These are phyloP conservation scores for Hyphodiscus sp. DNA, from an alignment of 2,329 filamentous ascomycete species.

Conservation along the genomic window DNA sequence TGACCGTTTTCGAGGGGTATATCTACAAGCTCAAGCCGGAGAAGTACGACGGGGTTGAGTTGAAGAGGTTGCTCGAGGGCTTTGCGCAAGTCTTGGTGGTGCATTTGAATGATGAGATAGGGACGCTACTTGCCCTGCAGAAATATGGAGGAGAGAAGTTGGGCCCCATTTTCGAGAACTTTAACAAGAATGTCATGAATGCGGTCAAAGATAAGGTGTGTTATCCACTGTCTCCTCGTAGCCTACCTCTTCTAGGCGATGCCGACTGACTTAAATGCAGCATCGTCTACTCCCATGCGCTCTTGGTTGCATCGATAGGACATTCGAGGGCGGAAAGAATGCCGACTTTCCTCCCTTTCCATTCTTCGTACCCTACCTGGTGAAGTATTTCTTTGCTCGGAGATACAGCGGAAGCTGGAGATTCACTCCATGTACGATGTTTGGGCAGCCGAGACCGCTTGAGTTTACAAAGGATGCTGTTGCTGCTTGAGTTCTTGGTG, in stretches of 20 bases:
- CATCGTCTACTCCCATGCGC: neutral
- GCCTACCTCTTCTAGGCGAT: neutral
- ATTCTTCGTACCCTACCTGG: neutral
- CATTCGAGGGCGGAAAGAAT: neutral
- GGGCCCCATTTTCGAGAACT: neutral
- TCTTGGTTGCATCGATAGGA: neutral
- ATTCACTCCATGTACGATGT: neutral
- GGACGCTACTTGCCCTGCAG: conserved; percentile 30
- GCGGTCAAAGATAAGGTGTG: neutral
- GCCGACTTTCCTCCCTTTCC: neutral
- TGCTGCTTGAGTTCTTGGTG: neutral
- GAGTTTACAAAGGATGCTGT: neutral
- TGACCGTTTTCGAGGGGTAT: conserved; percentile 30
- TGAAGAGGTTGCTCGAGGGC: conserved; percentile 30
- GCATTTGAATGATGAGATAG: conserved; percentile 37
- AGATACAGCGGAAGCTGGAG: neutral
- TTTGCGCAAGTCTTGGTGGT: conserved; percentile 31
- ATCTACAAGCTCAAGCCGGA: conserved; percentile 20
- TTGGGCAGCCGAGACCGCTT: neutral
- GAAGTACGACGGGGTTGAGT: conserved; percentile 28
- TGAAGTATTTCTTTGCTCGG: neutral
- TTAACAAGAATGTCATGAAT: neutral
- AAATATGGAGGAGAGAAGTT: conserved; percentile 20
- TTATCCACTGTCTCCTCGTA: neutral
- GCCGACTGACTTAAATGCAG: neutral